phyloP scores from a whole-genome alignment of 2,329 filamentous ascomycete species.

The Colletotrichum spaethianum region DNA sequence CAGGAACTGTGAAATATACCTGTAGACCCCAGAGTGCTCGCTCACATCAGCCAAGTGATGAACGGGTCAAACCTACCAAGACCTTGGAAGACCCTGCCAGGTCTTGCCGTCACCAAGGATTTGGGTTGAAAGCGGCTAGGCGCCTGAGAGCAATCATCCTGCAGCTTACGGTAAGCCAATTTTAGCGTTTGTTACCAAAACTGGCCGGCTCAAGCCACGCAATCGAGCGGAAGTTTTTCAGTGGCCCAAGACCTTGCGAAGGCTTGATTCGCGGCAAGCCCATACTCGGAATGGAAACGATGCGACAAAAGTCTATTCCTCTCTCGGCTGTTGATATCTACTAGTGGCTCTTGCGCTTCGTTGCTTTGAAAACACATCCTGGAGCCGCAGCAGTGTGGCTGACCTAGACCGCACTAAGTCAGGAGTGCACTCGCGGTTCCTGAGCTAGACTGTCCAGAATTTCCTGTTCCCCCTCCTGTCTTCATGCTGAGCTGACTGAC shows the following conservation, averaged over 20 bases:
- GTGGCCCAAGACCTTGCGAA: constrained; percentile 22
- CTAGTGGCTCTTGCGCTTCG: background rate
- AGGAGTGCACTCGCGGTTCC: constrained; percentile 26
- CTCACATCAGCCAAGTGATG: background rate
- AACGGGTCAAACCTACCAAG: constrained; percentile 19
- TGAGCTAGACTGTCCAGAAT: constrained; percentile 22
- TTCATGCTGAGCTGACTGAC: background rate
- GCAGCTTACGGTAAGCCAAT: constrained; percentile 12
- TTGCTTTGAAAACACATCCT: constrained; percentile 13
- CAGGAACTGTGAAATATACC: background rate
- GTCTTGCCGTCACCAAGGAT: constrained; percentile 14
- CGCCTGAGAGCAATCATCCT: constrained; percentile 18
- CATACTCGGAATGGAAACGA: constrained; percentile 20
- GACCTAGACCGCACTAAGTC: constrained; percentile 22
- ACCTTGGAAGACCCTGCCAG: constrained; percentile 14
- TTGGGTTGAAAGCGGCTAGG: constrained; percentile 6
- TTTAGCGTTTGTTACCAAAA: constrained; percentile 11
- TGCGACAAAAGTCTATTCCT: background rate
- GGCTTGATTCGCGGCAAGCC: constrained; percentile 33
- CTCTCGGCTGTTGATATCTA: constrained; percentile 5
- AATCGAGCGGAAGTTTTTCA: constrained; percentile 17
- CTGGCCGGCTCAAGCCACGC: constrained; percentile 17
- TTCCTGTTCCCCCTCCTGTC: background rate
- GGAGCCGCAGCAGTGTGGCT: background rate
- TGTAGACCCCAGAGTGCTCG: background rate